These are phyloP conservation scores for Ganoderma leucocontextum DNA, from an alignment of 1,284 basidiomycete genomes.

Conservation along the genomic window DNA sequence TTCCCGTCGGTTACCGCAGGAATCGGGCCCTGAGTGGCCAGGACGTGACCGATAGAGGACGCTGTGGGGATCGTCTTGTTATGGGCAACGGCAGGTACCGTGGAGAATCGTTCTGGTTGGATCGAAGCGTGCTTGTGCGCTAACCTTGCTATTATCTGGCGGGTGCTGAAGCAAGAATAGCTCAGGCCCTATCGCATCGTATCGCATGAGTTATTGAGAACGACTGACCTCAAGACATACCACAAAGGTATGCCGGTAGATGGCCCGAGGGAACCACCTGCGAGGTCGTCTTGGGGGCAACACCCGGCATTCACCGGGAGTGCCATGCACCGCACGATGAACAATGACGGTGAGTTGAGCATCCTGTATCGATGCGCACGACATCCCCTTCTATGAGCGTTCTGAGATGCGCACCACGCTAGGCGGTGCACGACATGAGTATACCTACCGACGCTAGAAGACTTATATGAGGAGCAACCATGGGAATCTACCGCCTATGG, in stretches of 20 bases:
- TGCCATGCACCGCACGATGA: not conserved
- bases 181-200: conserved; percentile 2
- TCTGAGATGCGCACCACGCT: not conserved
- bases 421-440: not conserved
- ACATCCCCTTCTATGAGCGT: not conserved
- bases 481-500: not conserved
- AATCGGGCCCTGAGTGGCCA: not conserved
- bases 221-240: not conserved
- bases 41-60: not conserved
- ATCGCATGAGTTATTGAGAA: not conserved
- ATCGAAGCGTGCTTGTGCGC: not conserved
- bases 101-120: not conserved
- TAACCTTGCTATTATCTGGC: not conserved
- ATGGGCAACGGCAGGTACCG: not conserved
- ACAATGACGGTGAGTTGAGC: not conserved
- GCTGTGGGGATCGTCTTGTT: not conserved
- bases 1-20: conserved; percentile 2
- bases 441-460: not conserved
- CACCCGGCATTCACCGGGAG: not conserved
- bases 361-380: not conserved
- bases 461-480: not conserved
- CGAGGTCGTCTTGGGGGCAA: not conserved
- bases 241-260: not conserved
- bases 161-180: conserved; percentile 5
- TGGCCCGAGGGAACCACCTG: not conserved